Conservation (phyloP, 768 basidiomycete genomes). For the Auriscalpium microsporum region DNA sequence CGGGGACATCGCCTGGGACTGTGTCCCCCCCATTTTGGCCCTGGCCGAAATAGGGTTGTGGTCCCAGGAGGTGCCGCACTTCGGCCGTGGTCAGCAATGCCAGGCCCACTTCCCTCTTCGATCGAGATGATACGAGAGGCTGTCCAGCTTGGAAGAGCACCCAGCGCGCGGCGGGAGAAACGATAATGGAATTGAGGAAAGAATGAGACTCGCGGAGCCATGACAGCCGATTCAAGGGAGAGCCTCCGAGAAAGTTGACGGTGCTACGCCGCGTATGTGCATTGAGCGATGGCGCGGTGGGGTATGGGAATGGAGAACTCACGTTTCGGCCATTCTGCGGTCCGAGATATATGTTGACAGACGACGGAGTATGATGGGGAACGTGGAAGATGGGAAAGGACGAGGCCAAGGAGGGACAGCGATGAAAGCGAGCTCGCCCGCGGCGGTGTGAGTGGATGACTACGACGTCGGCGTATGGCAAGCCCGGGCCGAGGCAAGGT, state of each 20-base stretch:
- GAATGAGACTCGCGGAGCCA: constrained; percentile 70
- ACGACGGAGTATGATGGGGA: neutral
- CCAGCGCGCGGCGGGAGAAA: constrained; percentile 59
- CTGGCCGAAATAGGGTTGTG: constrained; percentile 65
- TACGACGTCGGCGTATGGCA: too few relatives aligned
- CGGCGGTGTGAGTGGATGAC: too few relatives aligned
- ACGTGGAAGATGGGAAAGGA: too few relatives aligned
- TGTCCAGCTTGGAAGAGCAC: constrained; percentile 67
- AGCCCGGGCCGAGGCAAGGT: neutral
- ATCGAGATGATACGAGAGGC: constrained; percentile 44
- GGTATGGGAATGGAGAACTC: constrained; percentile 1
- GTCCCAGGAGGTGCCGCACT: constrained; percentile 56
- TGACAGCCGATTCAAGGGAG: constrained; percentile 71
- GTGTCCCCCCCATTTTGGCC: constrained; percentile 36
- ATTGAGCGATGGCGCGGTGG: constrained; percentile 4
- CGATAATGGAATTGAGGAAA: constrained; percentile 68
- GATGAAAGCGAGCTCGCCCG: too few relatives aligned
- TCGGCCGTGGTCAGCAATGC: constrained; percentile 53
- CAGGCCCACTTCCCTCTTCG: constrained; percentile 29
- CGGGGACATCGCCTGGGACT: constrained; percentile 18
- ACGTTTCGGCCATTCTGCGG: constrained; percentile 13
- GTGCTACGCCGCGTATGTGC: constrained; percentile 24
- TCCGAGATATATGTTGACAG: neutral
- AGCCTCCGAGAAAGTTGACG: constrained; percentile 47
- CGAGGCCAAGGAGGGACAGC: too few relatives aligned